Base-by-base conservation (phyloP, 148 eudicot species). In the Rhododendron ferrugineum region DNA sequence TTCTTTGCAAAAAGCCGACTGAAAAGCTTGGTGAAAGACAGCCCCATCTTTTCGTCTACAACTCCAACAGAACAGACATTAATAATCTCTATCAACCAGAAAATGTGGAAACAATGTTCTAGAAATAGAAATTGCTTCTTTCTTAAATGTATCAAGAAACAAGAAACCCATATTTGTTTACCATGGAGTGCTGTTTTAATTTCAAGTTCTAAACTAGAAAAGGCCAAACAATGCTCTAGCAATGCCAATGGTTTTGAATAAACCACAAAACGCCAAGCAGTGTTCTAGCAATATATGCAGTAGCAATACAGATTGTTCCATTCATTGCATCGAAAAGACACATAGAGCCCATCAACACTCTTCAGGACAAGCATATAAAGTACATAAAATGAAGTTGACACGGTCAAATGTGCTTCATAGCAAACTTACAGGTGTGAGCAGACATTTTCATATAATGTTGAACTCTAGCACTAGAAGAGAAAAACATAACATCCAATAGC, bases 11-110 rank as follows among this genome's bases (percentile, higher is more conserved):
- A 92, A 16, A 91, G 92, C 83, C 91, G 88, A 60, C 94, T 91
- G 89, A 93, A 93, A 76, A 93, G 94, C 90, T 93, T 93, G 68
- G 91, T 85, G 89, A 93, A 92, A 47, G 96, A 91, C 83, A 93
- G 87, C 89, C 96, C 96, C 96, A 93, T 92, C 87, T 82, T 79
- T 80, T 79, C 82, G 62, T 73, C 82, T 78, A 64, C 44, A 75
- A 68, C 82, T 77, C 83, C 84, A 87, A 86, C 36, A 68, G 72
- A 64, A 83, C 83, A 85, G 76, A 34, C 86, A 84, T 23, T 13
- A 18, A 11, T 74, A 73, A 50, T 46, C 34, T 40, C 28, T 66
- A 56, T 30, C 50, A n/a, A 79, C 40, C 52, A 13, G 30, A 46
- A 79, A 47, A 28, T 5, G n/a, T 13, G 0, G 9, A 46, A 23